Percentiles rank a stretch among this genome's conserved stretches.
Conservation (phyloP, 148 eudicot species). For the Bassia scoparia region DNA sequence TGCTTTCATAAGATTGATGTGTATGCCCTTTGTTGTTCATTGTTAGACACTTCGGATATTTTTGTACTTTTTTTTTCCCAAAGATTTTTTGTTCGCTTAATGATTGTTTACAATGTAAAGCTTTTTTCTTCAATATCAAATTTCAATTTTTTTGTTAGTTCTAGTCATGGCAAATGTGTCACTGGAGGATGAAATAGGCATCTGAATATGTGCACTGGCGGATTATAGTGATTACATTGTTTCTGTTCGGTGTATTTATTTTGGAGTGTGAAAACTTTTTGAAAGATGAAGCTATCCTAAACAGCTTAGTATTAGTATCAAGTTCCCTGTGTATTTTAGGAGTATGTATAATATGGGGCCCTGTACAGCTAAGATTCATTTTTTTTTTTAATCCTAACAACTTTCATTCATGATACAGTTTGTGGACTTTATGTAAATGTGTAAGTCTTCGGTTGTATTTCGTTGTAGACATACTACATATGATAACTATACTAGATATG, state of each 20-base stretch:
- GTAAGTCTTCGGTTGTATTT: not conserved
- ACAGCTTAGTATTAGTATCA: not conserved
- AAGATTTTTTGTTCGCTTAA: not conserved
- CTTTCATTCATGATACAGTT: not conserved
- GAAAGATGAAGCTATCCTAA: not conserved
- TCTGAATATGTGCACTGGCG: too few species aligned
- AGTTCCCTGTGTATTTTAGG: too few species aligned
- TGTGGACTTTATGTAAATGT: not conserved
- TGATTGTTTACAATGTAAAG: not conserved
- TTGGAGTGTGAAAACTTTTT: not conserved
- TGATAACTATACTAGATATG: not conserved
- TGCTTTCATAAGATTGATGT: not conserved
- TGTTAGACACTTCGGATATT: not conserved
- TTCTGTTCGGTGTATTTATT: not conserved
- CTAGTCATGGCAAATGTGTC: not conserved
- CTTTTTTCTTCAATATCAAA: not conserved
- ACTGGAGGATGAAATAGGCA: not conserved
- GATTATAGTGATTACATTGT: not conserved
- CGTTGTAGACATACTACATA: not conserved
- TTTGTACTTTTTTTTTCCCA: too few species aligned
- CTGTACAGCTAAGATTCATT: too few species aligned
- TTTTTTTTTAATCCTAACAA: slow-evolving; percentile 30
- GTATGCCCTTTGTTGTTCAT: not conserved
- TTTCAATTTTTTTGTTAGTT: not conserved
- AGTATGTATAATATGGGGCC: too few species aligned